These are phyloP conservation scores for Aureobasidium sp. DNA, from an alignment of 2,329 filamentous ascomycete genomes.

Conservation along the genomic window DNA sequence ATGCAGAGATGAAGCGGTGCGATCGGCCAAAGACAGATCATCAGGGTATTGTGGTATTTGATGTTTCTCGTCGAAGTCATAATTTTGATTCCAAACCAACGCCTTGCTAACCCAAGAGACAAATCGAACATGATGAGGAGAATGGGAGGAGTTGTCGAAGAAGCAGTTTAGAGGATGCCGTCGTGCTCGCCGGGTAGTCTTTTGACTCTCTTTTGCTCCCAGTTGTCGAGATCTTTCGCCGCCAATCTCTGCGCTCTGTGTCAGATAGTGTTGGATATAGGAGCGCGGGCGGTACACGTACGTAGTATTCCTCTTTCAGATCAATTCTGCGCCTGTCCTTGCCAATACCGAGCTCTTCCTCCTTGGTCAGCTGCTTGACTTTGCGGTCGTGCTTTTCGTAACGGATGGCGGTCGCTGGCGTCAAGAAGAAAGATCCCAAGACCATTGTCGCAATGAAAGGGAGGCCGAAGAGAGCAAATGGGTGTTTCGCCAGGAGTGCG, in stretches of 20 bases:
- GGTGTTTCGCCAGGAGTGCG: constrained; percentile 63
- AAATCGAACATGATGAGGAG: neutral
- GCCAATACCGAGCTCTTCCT: constrained; percentile 79
- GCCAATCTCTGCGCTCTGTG: constrained; percentile 56
- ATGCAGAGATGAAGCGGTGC: neutral
- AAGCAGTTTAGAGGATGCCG: constrained; percentile 56
- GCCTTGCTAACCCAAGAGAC: constrained; percentile 2
- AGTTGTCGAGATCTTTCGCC: constrained; percentile 86
- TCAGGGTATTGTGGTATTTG: neutral
- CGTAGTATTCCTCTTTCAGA: constrained; percentile 82
- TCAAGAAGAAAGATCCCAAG: constrained; percentile 86
- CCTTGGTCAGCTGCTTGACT: constrained; percentile 74
- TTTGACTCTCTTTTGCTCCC: constrained; percentile 94
- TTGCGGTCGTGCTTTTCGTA: constrained; percentile 92
- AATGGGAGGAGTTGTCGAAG: neutral
- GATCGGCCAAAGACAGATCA: neutral
- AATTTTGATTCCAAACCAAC: neutral
- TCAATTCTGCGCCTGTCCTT: constrained; percentile 64
- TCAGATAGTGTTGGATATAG: constrained; percentile 7
- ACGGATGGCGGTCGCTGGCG: constrained; percentile 83
- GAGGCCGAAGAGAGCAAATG: constrained; percentile 87
- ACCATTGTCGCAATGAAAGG: constrained; percentile 89
- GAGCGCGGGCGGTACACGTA: constrained; percentile 41
- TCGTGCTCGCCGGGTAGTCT: constrained; percentile 84
- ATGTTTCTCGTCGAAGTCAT: neutral